Evolutionary conservation across 177 flowering plant genomes (phyloP), one percentile per base, ranked within the genome.

Genomic region (Vitis hybrid): DNA sequence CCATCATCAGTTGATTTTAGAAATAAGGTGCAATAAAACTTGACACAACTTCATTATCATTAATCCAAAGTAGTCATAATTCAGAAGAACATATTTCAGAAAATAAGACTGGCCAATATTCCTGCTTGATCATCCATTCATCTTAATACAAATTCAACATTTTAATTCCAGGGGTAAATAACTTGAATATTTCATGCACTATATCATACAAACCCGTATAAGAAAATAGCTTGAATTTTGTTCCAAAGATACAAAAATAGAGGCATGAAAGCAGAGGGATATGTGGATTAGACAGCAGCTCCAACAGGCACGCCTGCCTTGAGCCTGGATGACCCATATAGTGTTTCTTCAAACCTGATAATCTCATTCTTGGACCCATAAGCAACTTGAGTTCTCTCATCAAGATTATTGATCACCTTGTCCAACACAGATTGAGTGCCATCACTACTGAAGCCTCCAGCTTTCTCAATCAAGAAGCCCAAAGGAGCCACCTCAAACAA

Each of bases 401-500:
- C 98, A 3, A 93, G 89, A 67, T 71, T 79, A 1, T 4, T 52
- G 59, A 95, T 83, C 74, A 82, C 94, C 75, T 83, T 90, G 85
- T 93, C 97, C 7, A 92, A 82, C 64, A 95, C 97, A 6, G 98
- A 92, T 75, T 81, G 72, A 4, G 69, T 72, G 2, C 98, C 98
- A 74, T 95, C 97, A 67, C 97, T 95, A 73, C 97, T 95, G 77
- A 79, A 85, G 2, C 98, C 98, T 20, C 98, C 97, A 1, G 97
- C 98, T 31, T 92, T 88, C 83, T 95, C 98, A 4, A 88, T 73
- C 83, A 95, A 79, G 70, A 88, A 80, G 2, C 97, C 98, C 71
- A 95, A 71, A 12, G 99, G 99, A 69, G 99, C 99, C 12, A 95
- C 99, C 82, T 95, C 99, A 75, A 95, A 95, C 33, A 95, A 63